A percentile compares a stretch with the other conserved stretches of the same genome.
These are phyloP conservation scores for Aurantiochytrium sp. DNA, from an alignment of 108 stramenopile species.

Conservation along the genomic window DNA sequence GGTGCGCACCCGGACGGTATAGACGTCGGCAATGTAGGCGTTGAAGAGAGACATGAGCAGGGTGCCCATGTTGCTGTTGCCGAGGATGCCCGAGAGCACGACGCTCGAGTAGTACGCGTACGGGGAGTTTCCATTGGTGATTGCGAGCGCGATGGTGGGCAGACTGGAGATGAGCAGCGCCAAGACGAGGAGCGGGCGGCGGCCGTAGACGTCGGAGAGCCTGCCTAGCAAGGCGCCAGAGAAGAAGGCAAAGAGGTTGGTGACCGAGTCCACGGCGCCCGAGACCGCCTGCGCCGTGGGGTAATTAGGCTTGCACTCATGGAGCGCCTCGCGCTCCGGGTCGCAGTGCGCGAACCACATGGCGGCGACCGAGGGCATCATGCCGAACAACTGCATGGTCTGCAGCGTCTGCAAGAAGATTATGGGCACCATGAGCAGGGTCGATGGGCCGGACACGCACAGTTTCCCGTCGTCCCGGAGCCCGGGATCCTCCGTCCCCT, in stretches of 20 bases:
- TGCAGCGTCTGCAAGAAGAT: neutral
- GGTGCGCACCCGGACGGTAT: neutral
- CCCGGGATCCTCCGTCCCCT: neutral
- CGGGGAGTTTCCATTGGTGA: neutral
- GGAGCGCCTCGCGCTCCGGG: neutral
- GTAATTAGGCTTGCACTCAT: neutral
- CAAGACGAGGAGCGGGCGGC: neutral
- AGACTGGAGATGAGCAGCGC: neutral
- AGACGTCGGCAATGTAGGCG: neutral
- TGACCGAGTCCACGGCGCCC: neutral
- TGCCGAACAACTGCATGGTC: neutral
- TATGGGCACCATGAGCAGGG: neutral
- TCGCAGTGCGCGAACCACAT: neutral
- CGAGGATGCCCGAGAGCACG: neutral
- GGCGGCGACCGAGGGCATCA: neutral
- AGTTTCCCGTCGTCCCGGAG: neutral
- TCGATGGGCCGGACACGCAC: neutral
- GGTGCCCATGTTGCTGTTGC: neutral
- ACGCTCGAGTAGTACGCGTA: neutral
- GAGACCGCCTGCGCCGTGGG: neutral
- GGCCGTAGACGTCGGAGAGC: neutral
- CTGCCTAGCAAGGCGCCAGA: neutral
- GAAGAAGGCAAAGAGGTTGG: slow-evolving; percentile 10
- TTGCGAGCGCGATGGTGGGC: neutral
- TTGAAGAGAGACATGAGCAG: neutral